A percentile compares a stretch with the other conserved stretches of the same genome.
phyloP scores from a whole-genome alignment of 495 filamentous ascomycete species.

The Massariosphaeria phaeospora region DNA sequence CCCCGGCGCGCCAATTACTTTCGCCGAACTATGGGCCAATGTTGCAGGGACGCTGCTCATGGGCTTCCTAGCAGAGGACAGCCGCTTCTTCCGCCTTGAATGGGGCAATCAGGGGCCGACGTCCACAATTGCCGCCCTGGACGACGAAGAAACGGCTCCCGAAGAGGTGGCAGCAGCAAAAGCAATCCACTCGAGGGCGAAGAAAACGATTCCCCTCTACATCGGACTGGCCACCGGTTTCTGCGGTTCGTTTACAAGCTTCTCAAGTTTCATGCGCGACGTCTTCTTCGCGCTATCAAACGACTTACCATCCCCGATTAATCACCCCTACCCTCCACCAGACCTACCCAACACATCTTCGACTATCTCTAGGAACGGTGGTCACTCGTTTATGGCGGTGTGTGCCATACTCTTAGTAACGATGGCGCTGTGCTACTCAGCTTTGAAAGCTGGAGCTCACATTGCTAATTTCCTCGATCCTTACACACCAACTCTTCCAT shows the following conservation, averaged over 20 bases:
- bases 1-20: constrained; percentile 67
- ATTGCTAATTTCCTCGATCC: constrained; percentile 60
- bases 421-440: constrained; percentile 62
- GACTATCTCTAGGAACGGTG: constrained; percentile 55
- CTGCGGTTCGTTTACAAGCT: constrained; percentile 88
- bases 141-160: constrained; percentile 36
- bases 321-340: constrained; percentile 37
- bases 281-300: constrained; percentile 80
- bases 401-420: constrained; percentile 65
- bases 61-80: constrained; percentile 81
- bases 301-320: constrained; percentile 51
- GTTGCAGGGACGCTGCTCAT: constrained; percentile 77
- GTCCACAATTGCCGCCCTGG: not conserved
- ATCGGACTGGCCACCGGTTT: constrained; percentile 91
- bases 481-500: constrained; percentile 55
- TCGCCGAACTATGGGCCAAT: constrained; percentile 83
- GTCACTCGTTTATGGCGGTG: constrained; percentile 77
- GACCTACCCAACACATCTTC: constrained; percentile 9
- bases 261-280: constrained; percentile 85
- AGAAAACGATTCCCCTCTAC: constrained; percentile 84
- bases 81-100: constrained; percentile 66
- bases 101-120: constrained; percentile 44
- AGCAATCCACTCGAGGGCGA: constrained; percentile 39
- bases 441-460: constrained; percentile 70
- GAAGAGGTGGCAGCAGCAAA: constrained; percentile 26